Evolutionary conservation across 352 stramenopile species (phyloP), one percentile per base, ranked within the genome.

Genomic region (Thalassiosira pacifica): DNA sequence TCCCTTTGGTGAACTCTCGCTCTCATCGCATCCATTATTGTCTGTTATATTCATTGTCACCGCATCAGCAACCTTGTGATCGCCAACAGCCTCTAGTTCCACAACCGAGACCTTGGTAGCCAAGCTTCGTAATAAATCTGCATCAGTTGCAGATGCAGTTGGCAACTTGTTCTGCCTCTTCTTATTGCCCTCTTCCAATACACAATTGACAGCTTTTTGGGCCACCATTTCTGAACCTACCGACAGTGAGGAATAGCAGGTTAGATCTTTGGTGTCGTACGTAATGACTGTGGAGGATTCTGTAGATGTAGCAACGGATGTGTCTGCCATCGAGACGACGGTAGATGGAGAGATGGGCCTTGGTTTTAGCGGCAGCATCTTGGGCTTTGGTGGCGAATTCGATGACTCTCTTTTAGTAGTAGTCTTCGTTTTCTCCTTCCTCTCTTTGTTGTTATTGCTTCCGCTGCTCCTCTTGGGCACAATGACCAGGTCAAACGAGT

Each of bases 31-130:
- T n/a, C n/a, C n/a, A n/a, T n/a, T n/a, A n/a, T 74, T 52, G 26
- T 72, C 78, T 66, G 82, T 83, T 29, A 87, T 79, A 10, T 72
- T 60, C 27, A 68, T n/a, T 24, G 80, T 63, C 10, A 75, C 80
- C 10, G 72, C 80, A 9, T 65, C 53, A 9, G 80, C 80, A 13
- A 87, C 73, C 26, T 45, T 59, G 29, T 82, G 65, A 70, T 78
- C 40, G 1, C 81, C 81, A 22, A 63, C 81, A n/a, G 42, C 68
- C 42, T 88, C 75, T 52, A 88, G 57, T 31, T 85, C 70, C 24
- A 68, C 61, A 13, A 85, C 64, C 1, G 40, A 69, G n/a, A 76
- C 66, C 32, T 66, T 73, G 22, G 80, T 82, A 16, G 79, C 72
- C 55, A 86, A 68, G 31, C 55, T 42, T 29, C 60, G 24, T 48